These are phyloP conservation scores for Solanum sejunctum DNA, from an alignment of 257 asterid species.

Conservation along the genomic window DNA sequence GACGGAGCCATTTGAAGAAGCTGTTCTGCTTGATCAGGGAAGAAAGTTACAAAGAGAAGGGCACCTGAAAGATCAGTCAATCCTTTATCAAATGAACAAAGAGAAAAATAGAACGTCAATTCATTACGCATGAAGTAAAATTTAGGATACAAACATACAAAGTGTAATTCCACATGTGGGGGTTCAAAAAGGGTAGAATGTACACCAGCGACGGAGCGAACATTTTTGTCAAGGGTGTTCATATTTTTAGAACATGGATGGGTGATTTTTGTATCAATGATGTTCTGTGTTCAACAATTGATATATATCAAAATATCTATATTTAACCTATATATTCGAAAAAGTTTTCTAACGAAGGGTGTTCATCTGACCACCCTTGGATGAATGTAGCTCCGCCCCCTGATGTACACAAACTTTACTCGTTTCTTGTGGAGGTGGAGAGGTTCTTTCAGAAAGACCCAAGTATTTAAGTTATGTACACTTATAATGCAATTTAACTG, in stretches of 20 bases:
- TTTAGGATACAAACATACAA: not conserved
- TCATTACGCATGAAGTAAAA: not conserved
- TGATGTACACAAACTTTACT: not conserved
- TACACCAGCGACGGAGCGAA: no score
- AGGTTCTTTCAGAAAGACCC: not conserved
- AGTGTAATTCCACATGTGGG: not conserved
- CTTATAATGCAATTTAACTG: not conserved
- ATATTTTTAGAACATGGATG: no score
- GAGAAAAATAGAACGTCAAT: not conserved
- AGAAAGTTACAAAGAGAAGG: conserved; percentile 63
- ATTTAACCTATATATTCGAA: no score
- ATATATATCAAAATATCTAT: no score
- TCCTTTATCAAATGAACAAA: not conserved
- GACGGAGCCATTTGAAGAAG: conserved; percentile 16
- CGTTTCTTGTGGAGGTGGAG: not conserved
- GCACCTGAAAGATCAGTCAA: conserved; percentile 46
- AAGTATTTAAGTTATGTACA: not conserved
- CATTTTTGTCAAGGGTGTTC: no score
- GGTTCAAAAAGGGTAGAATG: no score
- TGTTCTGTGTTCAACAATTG: no score
- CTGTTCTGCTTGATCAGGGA: conserved; percentile 84
- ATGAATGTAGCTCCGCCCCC: no score
- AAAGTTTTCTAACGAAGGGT: no score
- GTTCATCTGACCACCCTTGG: no score
- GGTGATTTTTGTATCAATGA: no score